phyloP scores from a whole-genome alignment of 1,139 yeast species.

The Magnusiomyces sp. region DNA sequence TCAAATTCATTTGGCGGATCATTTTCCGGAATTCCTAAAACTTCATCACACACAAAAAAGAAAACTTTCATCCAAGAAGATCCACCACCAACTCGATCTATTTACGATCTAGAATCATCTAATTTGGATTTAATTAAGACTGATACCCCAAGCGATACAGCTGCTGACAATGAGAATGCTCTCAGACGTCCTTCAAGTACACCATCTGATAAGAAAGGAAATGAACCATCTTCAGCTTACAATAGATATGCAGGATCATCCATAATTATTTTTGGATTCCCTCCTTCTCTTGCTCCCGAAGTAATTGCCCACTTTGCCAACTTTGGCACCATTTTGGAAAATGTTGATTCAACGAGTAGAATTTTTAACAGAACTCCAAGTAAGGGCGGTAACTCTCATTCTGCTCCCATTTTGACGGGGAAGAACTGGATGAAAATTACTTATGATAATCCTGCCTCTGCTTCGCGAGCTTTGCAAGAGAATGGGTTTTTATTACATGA shows the following conservation, averaged over 20 bases:
- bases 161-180: constrained; percentile 7
- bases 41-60: constrained; percentile 19
- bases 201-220: too few relatives aligned
- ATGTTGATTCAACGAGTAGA: constrained; percentile 39
- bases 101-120: constrained; percentile 22
- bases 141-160: constrained; percentile 13
- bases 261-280: constrained; percentile 81
- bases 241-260: constrained; percentile 34
- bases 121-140: constrained; percentile 1
- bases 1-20: constrained; percentile 15
- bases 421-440: constrained; percentile 85
- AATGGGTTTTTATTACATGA: constrained; percentile 70
- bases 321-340: constrained; percentile 75
- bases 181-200: constrained; percentile 9
- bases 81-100: constrained; percentile 30
- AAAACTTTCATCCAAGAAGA: constrained; percentile 25
- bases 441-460: constrained; percentile 65
- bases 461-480: constrained; percentile 75
- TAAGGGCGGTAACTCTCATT: constrained; percentile 15
- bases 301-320: constrained; percentile 69
- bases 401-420: constrained; percentile 67
- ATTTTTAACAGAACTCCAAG: constrained; percentile 12
- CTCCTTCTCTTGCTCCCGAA: constrained; percentile 59
- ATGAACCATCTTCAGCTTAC: too few relatives aligned
- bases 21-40: constrained; percentile 27